Conservation (phyloP, 1,284 basidiomycete species). For the Psilocybe mexicana region DNA sequence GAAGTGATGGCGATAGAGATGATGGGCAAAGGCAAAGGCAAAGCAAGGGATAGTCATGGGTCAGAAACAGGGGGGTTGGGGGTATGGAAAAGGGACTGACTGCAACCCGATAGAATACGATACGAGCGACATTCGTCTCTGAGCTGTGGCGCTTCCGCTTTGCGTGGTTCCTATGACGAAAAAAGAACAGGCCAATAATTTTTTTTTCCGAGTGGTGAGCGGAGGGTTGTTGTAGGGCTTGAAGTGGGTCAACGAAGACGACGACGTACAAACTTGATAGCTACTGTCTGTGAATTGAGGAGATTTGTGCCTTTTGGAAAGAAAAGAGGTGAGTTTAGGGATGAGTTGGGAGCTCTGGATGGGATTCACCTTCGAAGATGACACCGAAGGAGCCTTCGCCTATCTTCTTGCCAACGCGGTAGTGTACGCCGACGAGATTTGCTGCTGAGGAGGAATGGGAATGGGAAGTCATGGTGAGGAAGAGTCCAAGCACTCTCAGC, state of each 20-base stretch:
- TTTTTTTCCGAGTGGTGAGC: slow-evolving; percentile 7
- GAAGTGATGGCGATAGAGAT: neutral
- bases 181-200: slow-evolving; percentile 8
- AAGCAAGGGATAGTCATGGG: neutral
- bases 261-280: slow-evolving; percentile 93
- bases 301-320: slow-evolving; percentile 79
- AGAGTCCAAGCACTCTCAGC: slow-evolving; percentile 13
- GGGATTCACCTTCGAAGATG: slow-evolving; percentile 85
- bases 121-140: slow-evolving; percentile 97
- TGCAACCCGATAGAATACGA: slow-evolving; percentile 90
- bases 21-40: neutral
- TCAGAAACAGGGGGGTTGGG: neutral
- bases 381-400: slow-evolving; percentile 92
- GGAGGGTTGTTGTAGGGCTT: neutral
- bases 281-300: slow-evolving; percentile 93
- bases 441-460: slow-evolving; percentile 53
- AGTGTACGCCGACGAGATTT: slow-evolving; percentile 79
- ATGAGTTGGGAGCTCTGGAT: neutral
- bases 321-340: neutral
- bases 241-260: neutral
- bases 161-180: slow-evolving; percentile 79
- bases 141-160: slow-evolving; percentile 95
- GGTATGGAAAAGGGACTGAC: slow-evolving; percentile 52
- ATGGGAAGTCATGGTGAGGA: slow-evolving; percentile 42
- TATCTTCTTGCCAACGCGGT: slow-evolving; percentile 84